Evolutionary conservation across 345 rosid species (phyloP), one percentile per base, ranked within the genome.

Genomic region (Corchorus capsularis): DNA sequence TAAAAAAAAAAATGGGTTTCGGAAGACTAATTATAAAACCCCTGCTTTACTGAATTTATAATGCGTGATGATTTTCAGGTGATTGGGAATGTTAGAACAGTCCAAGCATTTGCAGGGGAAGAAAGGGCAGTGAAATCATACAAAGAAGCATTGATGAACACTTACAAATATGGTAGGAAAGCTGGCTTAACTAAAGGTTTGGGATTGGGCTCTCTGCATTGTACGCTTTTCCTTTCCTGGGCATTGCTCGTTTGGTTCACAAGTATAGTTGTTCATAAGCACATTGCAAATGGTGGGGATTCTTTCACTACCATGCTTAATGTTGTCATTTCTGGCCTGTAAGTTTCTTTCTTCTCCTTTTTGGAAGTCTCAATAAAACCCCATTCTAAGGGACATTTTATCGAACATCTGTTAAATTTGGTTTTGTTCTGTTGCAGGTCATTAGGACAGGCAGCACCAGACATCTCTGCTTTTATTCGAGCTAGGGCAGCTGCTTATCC

Each of bases 271-370:
- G 99, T 96, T 46, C 99, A 96, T 59, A 93, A 96, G 74, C 22
- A 71, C 0, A 96, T 96, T 12, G 90, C 97, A 27, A 77, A 93
- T 77, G 99, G 98, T 10, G 99, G 96, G 19, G 88, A 91, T 67
- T 87, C 99, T 47, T 96, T 96, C 88, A 96, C 99, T 14, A 96
- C 99, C 65, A 96, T 96, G 99, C 98, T 96, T 73, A 96, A 93
- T 74, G 99, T 93, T 56, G 99, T 93, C 70, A 92, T 93, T 57
- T 82, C 98, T 3, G 98, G 99, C 88, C 80, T 96, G 99, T 93
- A 90, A 89, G 92, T 83, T 45, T 14, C 47, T 46, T 5, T 10
- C 63, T 46, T 32, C 34, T 70, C 20, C 22, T 56, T 20, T n/a
- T 1, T 22, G 46, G 35, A 52, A 20, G 35, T 50, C n/a, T n/a